Base-by-base conservation (phyloP, 2,329 filamentous ascomycete genomes). In the Cordyceps cateniannulata region DNA sequence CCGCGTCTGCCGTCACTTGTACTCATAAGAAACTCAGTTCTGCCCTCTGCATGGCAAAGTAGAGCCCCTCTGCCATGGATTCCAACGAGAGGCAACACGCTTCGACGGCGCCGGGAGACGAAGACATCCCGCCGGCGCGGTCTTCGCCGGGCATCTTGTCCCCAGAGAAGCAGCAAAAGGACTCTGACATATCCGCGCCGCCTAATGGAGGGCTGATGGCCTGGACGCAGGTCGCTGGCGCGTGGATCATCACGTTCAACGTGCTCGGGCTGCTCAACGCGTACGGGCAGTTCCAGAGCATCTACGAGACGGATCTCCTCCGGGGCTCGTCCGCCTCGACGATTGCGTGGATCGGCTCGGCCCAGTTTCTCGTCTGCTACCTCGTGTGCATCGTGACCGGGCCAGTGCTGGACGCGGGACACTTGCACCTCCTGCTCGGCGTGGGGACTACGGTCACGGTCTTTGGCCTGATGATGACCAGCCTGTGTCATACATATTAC, bases 261-360 rank as follows among this genome's bases (percentile, higher is more conserved):
- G 75, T 75, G 3, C 77, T 75, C 71, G 78, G 77, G 48, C 77
- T 77, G 65, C 71, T 78, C 18, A 79, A 78, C 59, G 75, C 75
- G 1, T 80, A 78, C 50, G 78, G 78, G 2, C 72, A 71, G 27
- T 80, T 78, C 56, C 76, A 80, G 64, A 67, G 71, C 0, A 77
- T 78, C 64, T 80, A 79, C 63, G 72, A 69, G 9, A 63, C 65
- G 0, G 61, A 65, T 0, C 67, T 69, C 1, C 63, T 75, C 2
- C 16, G 27, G 24, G 59, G 67, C 2, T 66, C 69, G 14, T 64
- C 72, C 0, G 66, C 73, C 0, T 76, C 77, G 0, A 65, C 69
- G 5, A 78, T 80, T 12, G 77, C 77, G 0, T 78, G 77, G 76
- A 79, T 79, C 25, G 77, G 77, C 0, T 77, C 76, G 2, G 68